phyloP scores from a whole-genome alignment of 768 basidiomycete genomes.

The Boletus coccyginus region DNA sequence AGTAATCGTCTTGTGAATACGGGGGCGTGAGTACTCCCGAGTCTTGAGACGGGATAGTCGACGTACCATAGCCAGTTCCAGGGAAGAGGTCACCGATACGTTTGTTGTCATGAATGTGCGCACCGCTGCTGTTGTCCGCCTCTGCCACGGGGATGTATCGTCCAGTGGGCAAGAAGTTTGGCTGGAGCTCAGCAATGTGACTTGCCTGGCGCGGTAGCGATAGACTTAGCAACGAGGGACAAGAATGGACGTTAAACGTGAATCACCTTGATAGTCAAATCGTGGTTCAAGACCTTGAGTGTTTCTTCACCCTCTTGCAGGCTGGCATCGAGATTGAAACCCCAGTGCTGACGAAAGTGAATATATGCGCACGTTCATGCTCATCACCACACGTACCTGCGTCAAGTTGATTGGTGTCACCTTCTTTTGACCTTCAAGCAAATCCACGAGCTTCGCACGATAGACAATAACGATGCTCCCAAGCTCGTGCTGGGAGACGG shows the following conservation, averaged over 20 bases:
- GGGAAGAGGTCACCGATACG: conserved; percentile 59
- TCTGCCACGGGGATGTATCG: conserved; percentile 44
- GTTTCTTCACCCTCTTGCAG: conserved; percentile 41
- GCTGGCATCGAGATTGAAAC: conserved; percentile 77
- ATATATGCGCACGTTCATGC: neutral
- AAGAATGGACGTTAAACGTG: neutral
- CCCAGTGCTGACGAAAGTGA: conserved; percentile 59
- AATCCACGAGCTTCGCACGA: conserved; percentile 59
- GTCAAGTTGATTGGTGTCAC: conserved; percentile 77
- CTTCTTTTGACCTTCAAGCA: conserved; percentile 33
- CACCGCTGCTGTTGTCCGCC: conserved; percentile 34
- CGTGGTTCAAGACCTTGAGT: conserved; percentile 51
- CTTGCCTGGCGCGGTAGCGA: conserved; percentile 40
- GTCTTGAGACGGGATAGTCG: neutral
- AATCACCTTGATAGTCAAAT: conserved; percentile 39
- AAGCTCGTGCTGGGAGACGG: conserved; percentile 43
- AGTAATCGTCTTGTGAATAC: conserved; percentile 57
- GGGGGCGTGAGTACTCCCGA: neutral
- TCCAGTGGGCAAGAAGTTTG: conserved; percentile 51
- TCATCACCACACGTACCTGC: conserved; percentile 46
- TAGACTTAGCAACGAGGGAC: neutral
- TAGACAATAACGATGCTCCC: conserved; percentile 69
- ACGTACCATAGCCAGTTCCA: conserved; percentile 54
- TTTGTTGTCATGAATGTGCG: conserved; percentile 49
- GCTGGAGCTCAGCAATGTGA: conserved; percentile 51